These are phyloP conservation scores for Cystobasidium tubakii DNA, from an alignment of 768 basidiomycete genomes.

Conservation along the genomic window DNA sequence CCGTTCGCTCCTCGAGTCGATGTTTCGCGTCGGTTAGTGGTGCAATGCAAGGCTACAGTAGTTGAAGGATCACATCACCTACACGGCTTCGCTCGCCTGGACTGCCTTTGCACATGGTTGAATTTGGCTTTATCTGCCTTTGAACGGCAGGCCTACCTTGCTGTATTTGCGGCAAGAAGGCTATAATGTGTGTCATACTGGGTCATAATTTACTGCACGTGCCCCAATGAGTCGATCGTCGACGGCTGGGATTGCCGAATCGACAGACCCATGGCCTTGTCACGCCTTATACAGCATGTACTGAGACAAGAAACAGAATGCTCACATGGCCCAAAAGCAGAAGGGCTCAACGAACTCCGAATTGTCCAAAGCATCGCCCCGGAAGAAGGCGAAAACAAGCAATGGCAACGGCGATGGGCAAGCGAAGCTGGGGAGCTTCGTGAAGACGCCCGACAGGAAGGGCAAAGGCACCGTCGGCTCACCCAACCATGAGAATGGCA, in stretches of 20 bases:
- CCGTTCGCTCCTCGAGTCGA: neutral
- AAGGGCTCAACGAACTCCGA: neutral
- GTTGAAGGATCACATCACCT: neutral
- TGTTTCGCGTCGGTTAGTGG: neutral
- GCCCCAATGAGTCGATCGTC: no score
- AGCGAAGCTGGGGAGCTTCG: neutral
- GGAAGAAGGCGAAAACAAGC: slow-evolving; percentile 3
- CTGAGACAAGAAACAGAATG: neutral
- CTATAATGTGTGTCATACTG: no score
- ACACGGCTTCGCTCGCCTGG: no score
- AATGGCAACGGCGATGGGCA: neutral
- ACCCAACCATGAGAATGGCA: neutral
- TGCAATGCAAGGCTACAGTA: slow-evolving; percentile 2
- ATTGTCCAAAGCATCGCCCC: neutral
- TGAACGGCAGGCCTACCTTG: no score
- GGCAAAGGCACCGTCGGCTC: neutral
- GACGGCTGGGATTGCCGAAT: no score
- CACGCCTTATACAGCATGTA: neutral
- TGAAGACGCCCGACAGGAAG: slow-evolving; percentile 14
- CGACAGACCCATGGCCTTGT: no score
- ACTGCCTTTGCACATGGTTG: no score
- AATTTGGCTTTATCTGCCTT: no score
- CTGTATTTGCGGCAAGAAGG: no score
- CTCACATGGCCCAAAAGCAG: neutral
- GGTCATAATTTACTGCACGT: no score